Base-by-base conservation (phyloP, 257 asterid genomes). In the Gentiana dahurica region DNA sequence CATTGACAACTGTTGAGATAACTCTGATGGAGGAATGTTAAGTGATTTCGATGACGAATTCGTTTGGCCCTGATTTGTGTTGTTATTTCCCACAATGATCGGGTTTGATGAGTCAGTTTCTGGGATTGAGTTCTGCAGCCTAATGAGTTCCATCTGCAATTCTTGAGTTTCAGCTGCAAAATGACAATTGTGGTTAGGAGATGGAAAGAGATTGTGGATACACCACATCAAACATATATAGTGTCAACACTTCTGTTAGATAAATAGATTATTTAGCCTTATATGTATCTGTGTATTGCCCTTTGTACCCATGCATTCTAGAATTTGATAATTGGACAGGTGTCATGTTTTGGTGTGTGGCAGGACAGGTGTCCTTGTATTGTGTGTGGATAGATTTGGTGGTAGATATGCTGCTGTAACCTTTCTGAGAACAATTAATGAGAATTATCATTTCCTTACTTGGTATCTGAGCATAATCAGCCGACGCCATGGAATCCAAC, bases 101-200 rank as follows among this genome's bases (percentile, higher is more conserved):
- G 35, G 51, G 63, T 33, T 15, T 10, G 57, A n/a, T 46, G 34
- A 3, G 49, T 61, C 63, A 10, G 7, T 48, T 36, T 68, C 68
- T 57, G 57, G 9, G 6, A 49, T 47, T 7, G 58, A 60, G 37
- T 55, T 12, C 38, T 54, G 62, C 12, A 68, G 68, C 56, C 58
- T 8, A 43, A 57, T 48, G 1, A 68, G 53, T n/a, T 68, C 68
- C 55, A 36, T 48, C 35, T 52, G 44, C 50, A 68, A 45, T 57
- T 56, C 57, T 57, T 63, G 53, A 39, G 33, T 62, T 58, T 57
- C 55, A 57, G 64, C 73, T 68, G 5, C 49, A 62, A 34, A 15
- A 45, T 10, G 35, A 34, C 13, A 36, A 32, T 49, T 15, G 12
- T 24, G 24, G 24, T 24, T 24, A 24, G 24, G n/a, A 8, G 11